Conservation (phyloP, 2,329 filamentous ascomycete genomes). For the Penicillium janthinellum region DNA sequence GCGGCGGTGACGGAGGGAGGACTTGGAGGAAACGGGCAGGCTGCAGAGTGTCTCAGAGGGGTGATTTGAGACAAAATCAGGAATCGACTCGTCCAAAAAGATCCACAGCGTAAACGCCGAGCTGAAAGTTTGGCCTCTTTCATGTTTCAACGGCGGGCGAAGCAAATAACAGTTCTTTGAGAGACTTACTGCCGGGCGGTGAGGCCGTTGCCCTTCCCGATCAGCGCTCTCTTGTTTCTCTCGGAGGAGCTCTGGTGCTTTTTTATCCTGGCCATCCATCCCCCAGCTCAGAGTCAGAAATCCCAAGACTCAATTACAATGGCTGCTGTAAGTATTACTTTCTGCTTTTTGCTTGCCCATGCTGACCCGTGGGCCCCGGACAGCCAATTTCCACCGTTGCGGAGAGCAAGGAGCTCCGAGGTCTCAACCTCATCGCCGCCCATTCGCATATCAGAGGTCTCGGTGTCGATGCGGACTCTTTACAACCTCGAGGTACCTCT, state of each 20-base stretch:
- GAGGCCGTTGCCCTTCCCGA: slow-evolving; percentile 3
- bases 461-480: slow-evolving; percentile 85
- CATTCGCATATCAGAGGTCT: slow-evolving; percentile 97
- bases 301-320: slow-evolving; percentile 27
- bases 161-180: neutral
- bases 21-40: neutral
- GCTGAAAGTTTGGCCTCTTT: neutral
- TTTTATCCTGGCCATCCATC: slow-evolving; percentile 12
- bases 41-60: neutral
- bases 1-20: neutral
- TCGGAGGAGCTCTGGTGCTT: slow-evolving; percentile 9
- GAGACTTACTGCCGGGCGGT: slow-evolving; percentile 34
- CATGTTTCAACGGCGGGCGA: neutral
- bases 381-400: slow-evolving; percentile 78
- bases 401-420: slow-evolving; percentile 93
- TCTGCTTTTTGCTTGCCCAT: neutral
- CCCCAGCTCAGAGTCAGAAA: slow-evolving; percentile 8
- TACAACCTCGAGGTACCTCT: slow-evolving; percentile 81
- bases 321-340: slow-evolving; percentile 38
- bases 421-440: slow-evolving; percentile 94
- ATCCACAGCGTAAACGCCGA: neutral
- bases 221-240: slow-evolving; percentile 12
- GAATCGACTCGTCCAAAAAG: neutral
- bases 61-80: neutral
- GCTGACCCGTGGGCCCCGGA: slow-evolving; percentile 10